Evolutionary conservation across 208 protist species (phyloP), one percentile per base, ranked within the genome.

Genomic region (Acanthamoeba sp.): DNA sequence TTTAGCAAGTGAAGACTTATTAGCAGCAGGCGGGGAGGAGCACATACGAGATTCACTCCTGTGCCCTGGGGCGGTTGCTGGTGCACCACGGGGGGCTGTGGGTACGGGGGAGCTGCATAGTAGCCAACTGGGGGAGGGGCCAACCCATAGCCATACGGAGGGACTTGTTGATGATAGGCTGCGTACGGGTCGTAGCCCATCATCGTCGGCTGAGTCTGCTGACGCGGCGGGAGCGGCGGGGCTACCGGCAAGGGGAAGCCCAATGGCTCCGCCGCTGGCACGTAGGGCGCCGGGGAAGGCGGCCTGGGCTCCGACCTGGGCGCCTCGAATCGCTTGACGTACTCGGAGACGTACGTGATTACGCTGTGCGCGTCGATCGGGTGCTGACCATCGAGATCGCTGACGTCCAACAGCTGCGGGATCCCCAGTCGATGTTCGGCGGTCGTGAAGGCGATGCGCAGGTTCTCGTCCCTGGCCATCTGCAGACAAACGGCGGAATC

Each of bases 381-480:
- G 22, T 90, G 45, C 34, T 90, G 45, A 7, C 55, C 82, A 36
- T 90, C 32, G 14, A 90, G 40, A 24, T 97, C 96, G 2, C 94
- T 69, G 20, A 95, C 95, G 85, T 98, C 97, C 27, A 98, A 89
- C n/a, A 98, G 73, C 50, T 96, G 93, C 24, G 97, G 95, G 42
- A 98, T 98, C 48, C 90, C 96, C 1, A 97, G 62, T 34, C 97
- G 32, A 18, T 96, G 48, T 42, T 97, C 96, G 16, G 97, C 97
- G 42, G 97, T 93, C 27, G 97, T 91, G 71, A 98, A 98, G 0
- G 97, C 97, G 4, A 96, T 78, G 78, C 97, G 94, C 5, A 98
- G 84, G 94, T 97, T 97, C 20, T 93, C 93, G 18, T 78, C 66
- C 57, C 93, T 94, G 48, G 96, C 55, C 16, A 66, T 38, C 71